These are phyloP conservation scores for Wolfiporia cocos DNA, from an alignment of 1,284 basidiomycete genomes.

Conservation along the genomic window DNA sequence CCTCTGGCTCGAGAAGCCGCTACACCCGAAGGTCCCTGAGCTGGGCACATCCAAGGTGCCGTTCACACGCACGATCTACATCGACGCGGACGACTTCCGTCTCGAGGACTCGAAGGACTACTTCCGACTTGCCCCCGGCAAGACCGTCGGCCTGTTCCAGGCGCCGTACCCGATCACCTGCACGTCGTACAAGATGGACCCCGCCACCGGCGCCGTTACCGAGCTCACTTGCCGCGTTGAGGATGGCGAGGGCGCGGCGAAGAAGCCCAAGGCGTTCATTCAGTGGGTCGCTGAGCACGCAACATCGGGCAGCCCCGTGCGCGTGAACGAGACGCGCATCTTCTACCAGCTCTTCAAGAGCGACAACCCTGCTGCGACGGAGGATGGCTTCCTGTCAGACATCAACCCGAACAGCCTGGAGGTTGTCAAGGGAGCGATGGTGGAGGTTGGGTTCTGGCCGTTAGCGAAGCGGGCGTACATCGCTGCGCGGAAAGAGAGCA, in stretches of 20 bases:
- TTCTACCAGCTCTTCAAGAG: slow-evolving; percentile 95
- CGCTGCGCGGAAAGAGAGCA: slow-evolving; percentile 65
- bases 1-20: slow-evolving; percentile 81
- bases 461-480: slow-evolving; percentile 68
- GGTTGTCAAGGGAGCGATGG: slow-evolving; percentile 72
- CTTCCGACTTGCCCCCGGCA: slow-evolving; percentile 95
- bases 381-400: slow-evolving; percentile 69
- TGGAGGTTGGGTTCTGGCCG: slow-evolving; percentile 89
- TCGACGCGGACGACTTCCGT: slow-evolving; percentile 94
- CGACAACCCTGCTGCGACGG: slow-evolving; percentile 76
- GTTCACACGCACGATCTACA: slow-evolving; percentile 89
- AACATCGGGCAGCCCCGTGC: slow-evolving; percentile 74
- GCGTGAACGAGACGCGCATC: slow-evolving; percentile 85
- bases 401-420: slow-evolving; percentile 80
- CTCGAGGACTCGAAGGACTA: slow-evolving; percentile 91
- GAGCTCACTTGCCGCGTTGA: slow-evolving; percentile 83
- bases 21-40: slow-evolving; percentile 92
- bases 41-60: slow-evolving; percentile 83
- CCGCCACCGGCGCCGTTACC: slow-evolving; percentile 61
- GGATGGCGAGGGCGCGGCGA: slow-evolving; percentile 47
- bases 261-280: slow-evolving; percentile 94
- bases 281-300: slow-evolving; percentile 95
- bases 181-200: slow-evolving; percentile 78
- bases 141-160: slow-evolving; percentile 95
- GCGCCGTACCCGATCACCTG: slow-evolving; percentile 96